These are phyloP conservation scores for Fusarium coicis DNA, from an alignment of 2,329 filamentous ascomycete genomes.

Conservation along the genomic window DNA sequence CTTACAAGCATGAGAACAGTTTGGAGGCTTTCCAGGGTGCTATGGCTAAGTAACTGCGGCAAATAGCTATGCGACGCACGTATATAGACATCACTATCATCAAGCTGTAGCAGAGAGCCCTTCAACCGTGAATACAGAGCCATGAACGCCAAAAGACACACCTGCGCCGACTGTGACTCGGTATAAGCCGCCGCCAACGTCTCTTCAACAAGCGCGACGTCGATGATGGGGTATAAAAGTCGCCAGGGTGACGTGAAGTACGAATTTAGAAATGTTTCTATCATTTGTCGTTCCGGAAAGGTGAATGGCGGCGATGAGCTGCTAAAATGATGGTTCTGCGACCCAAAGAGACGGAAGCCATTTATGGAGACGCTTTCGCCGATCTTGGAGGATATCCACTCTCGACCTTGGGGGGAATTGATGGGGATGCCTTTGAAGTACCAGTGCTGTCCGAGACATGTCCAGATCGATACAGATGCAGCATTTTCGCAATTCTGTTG, in stretches of 20 bases:
- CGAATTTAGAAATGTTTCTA: not conserved
- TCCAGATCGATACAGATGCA: not conserved
- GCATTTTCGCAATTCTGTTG: accelerated
- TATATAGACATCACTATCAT: not conserved
- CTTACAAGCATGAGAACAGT: not conserved
- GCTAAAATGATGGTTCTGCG: not conserved
- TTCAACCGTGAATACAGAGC: not conserved
- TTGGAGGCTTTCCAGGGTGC: not conserved
- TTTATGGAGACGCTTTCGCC: not conserved
- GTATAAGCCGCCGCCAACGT: not conserved
- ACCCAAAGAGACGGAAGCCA: not conserved
- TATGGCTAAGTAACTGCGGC: accelerated
- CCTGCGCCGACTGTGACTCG: accelerated
- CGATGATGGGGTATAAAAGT: not conserved
- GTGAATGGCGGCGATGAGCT: not conserved
- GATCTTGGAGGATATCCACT: not conserved
- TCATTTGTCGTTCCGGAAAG: not conserved
- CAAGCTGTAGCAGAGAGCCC: accelerated
- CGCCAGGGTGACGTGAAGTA: not conserved
- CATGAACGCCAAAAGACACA: not conserved
- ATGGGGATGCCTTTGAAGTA: constrained; percentile 2
- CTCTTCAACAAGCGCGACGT: not conserved
- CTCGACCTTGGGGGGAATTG: not conserved
- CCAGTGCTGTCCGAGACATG: not conserved
- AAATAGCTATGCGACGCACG: not conserved